A percentile compares a stretch with the other conserved stretches of the same genome.
These are phyloP conservation scores for Bimuria novae-zelandiae DNA, from an alignment of 2,329 filamentous ascomycete genomes.

Conservation along the genomic window DNA sequence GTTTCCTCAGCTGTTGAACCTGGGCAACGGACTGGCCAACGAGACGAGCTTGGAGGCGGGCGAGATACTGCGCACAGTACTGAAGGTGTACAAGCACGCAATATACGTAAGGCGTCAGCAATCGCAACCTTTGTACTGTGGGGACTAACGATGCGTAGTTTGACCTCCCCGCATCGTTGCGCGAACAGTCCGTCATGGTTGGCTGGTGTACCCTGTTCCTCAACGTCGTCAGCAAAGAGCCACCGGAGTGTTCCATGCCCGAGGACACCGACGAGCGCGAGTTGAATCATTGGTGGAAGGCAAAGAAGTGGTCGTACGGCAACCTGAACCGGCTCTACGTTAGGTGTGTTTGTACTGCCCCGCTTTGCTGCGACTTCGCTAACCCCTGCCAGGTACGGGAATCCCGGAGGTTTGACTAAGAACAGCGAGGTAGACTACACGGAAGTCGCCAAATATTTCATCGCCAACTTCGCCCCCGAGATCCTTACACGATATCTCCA, in stretches of 20 bases:
- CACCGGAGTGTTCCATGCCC: conserved; percentile 76
- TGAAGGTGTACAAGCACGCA: conserved; percentile 98
- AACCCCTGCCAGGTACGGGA: conserved; percentile 76
- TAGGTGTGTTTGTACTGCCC: conserved; percentile 59
- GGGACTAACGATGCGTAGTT: conserved; percentile 62
- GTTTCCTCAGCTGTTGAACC: conserved; percentile 83
- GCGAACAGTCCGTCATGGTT: conserved; percentile 81
- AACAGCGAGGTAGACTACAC: conserved; percentile 76
- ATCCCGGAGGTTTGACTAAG: conserved; percentile 74
- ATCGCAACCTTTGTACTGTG: conserved; percentile 17
- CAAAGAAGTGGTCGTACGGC: conserved; percentile 99
- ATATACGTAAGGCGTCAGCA: conserved; percentile 74
- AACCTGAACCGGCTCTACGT: conserved; percentile 96
- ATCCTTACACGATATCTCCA: conserved; percentile 93
- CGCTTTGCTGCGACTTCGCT: conserved; percentile 8
- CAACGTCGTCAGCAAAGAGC: conserved; percentile 81
- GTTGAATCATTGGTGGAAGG: conserved; percentile 98
- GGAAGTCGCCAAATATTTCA: conserved; percentile 88
- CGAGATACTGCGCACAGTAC: conserved; percentile 92
- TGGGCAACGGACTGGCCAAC: conserved; percentile 86
- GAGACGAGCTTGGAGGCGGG: conserved; percentile 93
- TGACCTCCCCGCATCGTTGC: conserved; percentile 78
- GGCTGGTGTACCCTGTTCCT: conserved; percentile 97
- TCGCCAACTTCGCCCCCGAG: conserved; percentile 87
- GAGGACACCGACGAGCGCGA: conserved; percentile 86